Percentiles rank a stretch among this genome's conserved stretches.
Evolutionary conservation across 2,329 filamentous ascomycete genomes (phyloP).

Genomic region (Rhynchosporium graminicola): DNA sequence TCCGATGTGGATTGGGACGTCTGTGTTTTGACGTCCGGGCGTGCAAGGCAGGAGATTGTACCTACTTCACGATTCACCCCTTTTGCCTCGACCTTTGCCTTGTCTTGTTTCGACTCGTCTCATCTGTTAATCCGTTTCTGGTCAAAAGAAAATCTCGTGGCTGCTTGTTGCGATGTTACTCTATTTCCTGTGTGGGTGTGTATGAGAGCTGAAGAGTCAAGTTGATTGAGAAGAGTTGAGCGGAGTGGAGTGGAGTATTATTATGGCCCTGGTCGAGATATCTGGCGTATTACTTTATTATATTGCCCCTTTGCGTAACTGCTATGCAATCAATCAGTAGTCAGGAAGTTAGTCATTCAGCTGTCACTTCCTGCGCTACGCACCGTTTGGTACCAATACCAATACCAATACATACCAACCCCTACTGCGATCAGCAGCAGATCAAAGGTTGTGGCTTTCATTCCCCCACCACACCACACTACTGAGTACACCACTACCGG

Average conservation of each 20-base stretch:
- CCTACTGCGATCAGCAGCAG: slow-evolving; percentile 11
- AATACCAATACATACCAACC: neutral
- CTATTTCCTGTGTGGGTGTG: slow-evolving; percentile 1
- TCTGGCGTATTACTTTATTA: neutral
- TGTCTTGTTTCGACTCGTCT: neutral
- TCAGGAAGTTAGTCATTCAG: neutral
- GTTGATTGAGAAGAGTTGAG: neutral
- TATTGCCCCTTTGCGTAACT: neutral
- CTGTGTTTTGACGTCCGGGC: slow-evolving; percentile 4
- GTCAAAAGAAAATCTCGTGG: slow-evolving; percentile 1
- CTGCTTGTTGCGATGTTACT: slow-evolving; percentile 3
- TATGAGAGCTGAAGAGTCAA: neutral
- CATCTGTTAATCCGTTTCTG: neutral
- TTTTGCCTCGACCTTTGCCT: neutral
- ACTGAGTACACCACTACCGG: slow-evolving; percentile 4
- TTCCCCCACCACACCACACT: slow-evolving; percentile 8
- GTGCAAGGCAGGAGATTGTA: neutral
- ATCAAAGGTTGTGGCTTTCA: slow-evolving; percentile 11
- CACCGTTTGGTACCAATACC: neutral
- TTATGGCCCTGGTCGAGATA: slow-evolving; percentile 1
- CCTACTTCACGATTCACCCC: slow-evolving; percentile 1
- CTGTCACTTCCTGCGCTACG: neutral
- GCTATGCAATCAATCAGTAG: too few species aligned
- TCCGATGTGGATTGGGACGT: slow-evolving; percentile 3
- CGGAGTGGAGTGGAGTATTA: neutral